Conservation (phyloP, 2,329 filamentous ascomycete genomes). For the Penicillium sp. region DNA sequence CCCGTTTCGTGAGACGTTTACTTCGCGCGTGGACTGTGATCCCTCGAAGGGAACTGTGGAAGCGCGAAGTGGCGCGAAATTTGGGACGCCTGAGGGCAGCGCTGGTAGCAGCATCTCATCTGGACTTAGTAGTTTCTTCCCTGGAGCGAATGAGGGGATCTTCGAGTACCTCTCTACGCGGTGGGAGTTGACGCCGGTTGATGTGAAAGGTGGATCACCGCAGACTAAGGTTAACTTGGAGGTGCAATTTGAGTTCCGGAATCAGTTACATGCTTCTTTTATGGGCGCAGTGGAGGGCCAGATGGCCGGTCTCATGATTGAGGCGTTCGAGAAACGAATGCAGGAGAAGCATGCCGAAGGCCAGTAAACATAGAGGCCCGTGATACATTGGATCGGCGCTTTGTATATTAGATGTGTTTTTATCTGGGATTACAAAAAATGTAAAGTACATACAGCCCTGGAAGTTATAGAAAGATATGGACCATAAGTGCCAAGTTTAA, state of each 20-base stretch:
- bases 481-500: slow-evolving; percentile 5
- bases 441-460: background rate
- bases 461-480: background rate
- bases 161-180: slow-evolving; percentile 47
- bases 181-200: slow-evolving; percentile 44
- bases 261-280: slow-evolving; percentile 81
- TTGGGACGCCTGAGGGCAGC: slow-evolving; percentile 53
- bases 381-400: background rate
- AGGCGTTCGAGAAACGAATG: slow-evolving; percentile 85
- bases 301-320: slow-evolving; percentile 84
- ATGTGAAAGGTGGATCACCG: slow-evolving; percentile 27
- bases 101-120: slow-evolving; percentile 53
- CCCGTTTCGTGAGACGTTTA: slow-evolving; percentile 79
- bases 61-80: slow-evolving; percentile 55
- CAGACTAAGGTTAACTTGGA: slow-evolving; percentile 72
- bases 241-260: slow-evolving; percentile 81
- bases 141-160: slow-evolving; percentile 48
- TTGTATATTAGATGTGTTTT: slow-evolving; percentile 15
- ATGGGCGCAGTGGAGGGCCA: slow-evolving; percentile 79
- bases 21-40: slow-evolving; percentile 74
- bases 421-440: background rate
- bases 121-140: slow-evolving; percentile 26
- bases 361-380: slow-evolving; percentile 2
- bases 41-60: slow-evolving; percentile 68
- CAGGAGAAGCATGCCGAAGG: slow-evolving; percentile 51